Evolutionary conservation across 768 basidiomycete species (phyloP).

Genomic region (Lentinula detonsa): DNA sequence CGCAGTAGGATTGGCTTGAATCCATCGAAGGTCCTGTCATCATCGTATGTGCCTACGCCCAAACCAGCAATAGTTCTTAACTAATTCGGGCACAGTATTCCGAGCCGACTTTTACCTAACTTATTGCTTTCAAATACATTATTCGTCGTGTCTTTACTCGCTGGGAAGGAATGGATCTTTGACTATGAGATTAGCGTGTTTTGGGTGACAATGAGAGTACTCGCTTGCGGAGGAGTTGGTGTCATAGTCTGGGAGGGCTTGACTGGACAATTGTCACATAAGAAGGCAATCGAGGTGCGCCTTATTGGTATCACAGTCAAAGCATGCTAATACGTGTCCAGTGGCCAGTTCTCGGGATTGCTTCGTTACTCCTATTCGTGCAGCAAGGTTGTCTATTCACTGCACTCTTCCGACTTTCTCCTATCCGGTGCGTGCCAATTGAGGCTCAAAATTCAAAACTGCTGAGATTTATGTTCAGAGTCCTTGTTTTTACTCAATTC

Average conservation of each 20-base stretch:
- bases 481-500: constrained; percentile 65
- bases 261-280: constrained; percentile 48
- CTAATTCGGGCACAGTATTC: constrained; percentile 35
- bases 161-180: constrained; percentile 63
- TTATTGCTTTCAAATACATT: constrained; percentile 57
- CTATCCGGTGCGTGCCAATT: constrained; percentile 48
- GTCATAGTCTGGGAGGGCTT: constrained; percentile 54
- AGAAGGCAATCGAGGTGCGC: constrained; percentile 55
- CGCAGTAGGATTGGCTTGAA: constrained; percentile 59
- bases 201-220: constrained; percentile 70
- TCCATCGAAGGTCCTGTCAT: constrained; percentile 34
- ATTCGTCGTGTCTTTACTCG: constrained; percentile 56
- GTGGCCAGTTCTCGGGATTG: constrained; percentile 69
- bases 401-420: constrained; percentile 62
- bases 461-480: constrained; percentile 31
- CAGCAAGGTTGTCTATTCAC: constrained; percentile 64
- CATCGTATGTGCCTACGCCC: constrained; percentile 3
- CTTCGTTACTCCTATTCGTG: constrained; percentile 62
- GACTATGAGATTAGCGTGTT: constrained; percentile 64
- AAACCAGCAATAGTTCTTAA: constrained; percentile 5
- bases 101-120: constrained; percentile 45
- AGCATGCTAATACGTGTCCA: constrained; percentile 17
- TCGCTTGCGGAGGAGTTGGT: constrained; percentile 67
- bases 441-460: not conserved
- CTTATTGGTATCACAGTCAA: not conserved